Evolutionary conservation across 179 eudicot genomes (phyloP), one percentile per base, ranked within the genome.

Genomic region (Beta corolliflora): DNA sequence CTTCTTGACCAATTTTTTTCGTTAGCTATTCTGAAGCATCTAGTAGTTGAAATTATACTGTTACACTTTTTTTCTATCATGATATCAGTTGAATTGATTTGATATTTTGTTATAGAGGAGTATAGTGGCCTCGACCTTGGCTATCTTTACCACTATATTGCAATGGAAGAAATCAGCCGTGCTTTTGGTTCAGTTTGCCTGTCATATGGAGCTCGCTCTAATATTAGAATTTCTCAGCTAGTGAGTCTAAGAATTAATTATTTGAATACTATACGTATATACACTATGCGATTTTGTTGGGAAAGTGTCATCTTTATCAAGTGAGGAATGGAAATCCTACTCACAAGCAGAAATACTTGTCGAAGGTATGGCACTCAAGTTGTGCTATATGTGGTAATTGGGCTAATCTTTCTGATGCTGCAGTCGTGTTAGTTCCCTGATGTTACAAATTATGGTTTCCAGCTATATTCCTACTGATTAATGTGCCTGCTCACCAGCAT

Each of bases 111-210:
- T 87, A 44, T 81, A 97, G 99, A 93, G 95, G 97, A 97, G 84
- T 94, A 97, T 91, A 98, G 99, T 54, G 98, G 99, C 66, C 95
- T 97, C 79, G 97, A 97, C 79, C 98, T 97, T 80, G 99, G 99
- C 81, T 97, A 97, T 88, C 86, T 94, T 61, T 93, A 97, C 81
- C 99, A 97, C 88, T 97, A 98, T 86, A 94, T 97, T 83, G 99
- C 99, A 52, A 84, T 94, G 98, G 99, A 97, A 86, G 99, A 97
- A 89, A 85, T 97, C 53, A 97, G 98, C 78, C 98, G 98, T 77
- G 99, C 99, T 83, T 97, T 98, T 52, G 99, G 97, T 70, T 94
- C 99, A 44, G 98, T 97, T 80, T 98, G 91, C 72, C 88, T 97
- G 66, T 97, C 99, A 73, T 97, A 90, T 86, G 98, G 99, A 80